Base-by-base conservation (phyloP, 306 rosid genomes). In the Trifolium repens region DNA sequence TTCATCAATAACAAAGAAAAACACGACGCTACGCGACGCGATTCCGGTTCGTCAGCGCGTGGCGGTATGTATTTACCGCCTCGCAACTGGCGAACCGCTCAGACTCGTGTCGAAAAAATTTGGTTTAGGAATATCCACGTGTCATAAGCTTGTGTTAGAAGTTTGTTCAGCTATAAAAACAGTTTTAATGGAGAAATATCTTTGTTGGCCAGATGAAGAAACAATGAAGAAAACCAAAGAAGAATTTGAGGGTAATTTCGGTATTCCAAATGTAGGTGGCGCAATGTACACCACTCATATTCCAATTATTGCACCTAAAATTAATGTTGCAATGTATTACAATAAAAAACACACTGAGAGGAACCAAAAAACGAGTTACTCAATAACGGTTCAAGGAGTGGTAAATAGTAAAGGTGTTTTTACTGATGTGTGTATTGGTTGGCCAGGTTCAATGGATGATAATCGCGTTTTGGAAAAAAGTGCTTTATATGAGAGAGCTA, bases 21-120 rank as follows among this genome's bases (percentile, higher is more conserved):
- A 89, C 88, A 92, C 98, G 16, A 90, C 85, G 87, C 88, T 92
- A 1, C 93, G 97, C 2, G 96, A 88, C 1, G 97, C 97, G 5
- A 92, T 92, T 62, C 96, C 97, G n/a, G 96, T 88, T 16, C 86
- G 90, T 15, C 92, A 90, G 60, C 88, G 97, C 0, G 96, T 92
- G 2, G 97, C 96, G 0, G 97, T 92, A 0, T 92, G 97, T 66
- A 85, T 92, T 10, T 92, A 88, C 89, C 83, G 97, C 16, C 54
- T 92, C 4, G 97, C 96, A 1, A 90, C 97, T 0, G 97, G 97
- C 0, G 97, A 92, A 47, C 97, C 97, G 8, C 91, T 92, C 4
- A 86, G 97, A 0, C 55, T 81, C 0, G 96, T 92, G 4, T 90
- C 97, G 5, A 88, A 89, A 42, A 81, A 93, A 7, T 92, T 92